Evolutionary conservation across 2,329 filamentous ascomycete species (phyloP).

Genomic region (Nakataea oryzae): DNA sequence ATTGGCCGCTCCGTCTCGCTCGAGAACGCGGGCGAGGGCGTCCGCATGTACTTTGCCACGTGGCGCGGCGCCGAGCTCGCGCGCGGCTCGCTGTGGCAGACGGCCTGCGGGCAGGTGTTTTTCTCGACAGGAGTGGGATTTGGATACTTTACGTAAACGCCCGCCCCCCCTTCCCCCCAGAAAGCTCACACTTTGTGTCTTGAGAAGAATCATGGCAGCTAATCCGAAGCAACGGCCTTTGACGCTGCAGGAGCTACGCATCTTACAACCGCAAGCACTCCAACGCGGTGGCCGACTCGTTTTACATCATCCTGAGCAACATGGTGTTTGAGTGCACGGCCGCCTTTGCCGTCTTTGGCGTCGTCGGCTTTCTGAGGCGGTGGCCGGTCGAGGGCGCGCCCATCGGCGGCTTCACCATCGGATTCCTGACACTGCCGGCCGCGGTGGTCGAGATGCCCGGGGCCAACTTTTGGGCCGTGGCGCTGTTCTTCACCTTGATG

Average conservation of each 20-base stretch:
- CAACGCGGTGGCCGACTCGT: slow-evolving; percentile 48
- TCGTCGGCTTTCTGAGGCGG: slow-evolving; percentile 35
- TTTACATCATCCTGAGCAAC: slow-evolving; percentile 44
- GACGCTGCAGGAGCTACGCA: slow-evolving; percentile 32
- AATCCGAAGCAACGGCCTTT: not conserved
- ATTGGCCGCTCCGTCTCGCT: slow-evolving; percentile 43
- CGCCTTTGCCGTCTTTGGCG: slow-evolving; percentile 39
- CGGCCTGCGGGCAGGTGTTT: slow-evolving; percentile 49
- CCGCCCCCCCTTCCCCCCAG: too few species aligned
- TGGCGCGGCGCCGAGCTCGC: slow-evolving; percentile 39
- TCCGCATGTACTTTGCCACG: slow-evolving; percentile 33
- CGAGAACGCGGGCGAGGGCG: slow-evolving; percentile 39
- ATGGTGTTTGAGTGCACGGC: slow-evolving; percentile 45
- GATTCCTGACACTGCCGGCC: slow-evolving; percentile 46
- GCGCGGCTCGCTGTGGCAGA: slow-evolving; percentile 44
- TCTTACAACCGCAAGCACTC: slow-evolving; percentile 47
- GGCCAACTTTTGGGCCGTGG: slow-evolving; percentile 46
- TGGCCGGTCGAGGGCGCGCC: slow-evolving; percentile 22
- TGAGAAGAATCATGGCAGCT: not conserved
- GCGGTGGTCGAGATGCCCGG: slow-evolving; percentile 46
- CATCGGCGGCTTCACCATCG: slow-evolving; percentile 44
- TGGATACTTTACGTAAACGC: slow-evolving; percentile 41
- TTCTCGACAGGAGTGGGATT: slow-evolving; percentile 49
- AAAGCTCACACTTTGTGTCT: too few species aligned
- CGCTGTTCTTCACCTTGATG: slow-evolving; percentile 47